Evolutionary conservation across 2,329 filamentous ascomycete species (phyloP), one percentile per base, ranked within the genome.

Genomic region (Cladophialophora chaetospira): DNA sequence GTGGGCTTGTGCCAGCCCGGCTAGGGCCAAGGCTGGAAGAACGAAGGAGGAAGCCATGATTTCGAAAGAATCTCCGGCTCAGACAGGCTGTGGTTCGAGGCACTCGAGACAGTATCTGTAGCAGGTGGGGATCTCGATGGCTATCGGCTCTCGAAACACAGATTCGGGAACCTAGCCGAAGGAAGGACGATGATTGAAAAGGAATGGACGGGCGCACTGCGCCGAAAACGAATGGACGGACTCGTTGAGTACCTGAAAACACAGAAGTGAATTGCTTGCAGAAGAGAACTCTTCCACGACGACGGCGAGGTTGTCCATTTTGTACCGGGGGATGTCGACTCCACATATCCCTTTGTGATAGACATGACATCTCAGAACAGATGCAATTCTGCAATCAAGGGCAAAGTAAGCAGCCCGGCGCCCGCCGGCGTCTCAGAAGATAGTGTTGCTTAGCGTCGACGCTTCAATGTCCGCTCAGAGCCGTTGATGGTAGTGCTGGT

Each of bases 1-100:
- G 51, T 75, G 73, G 25, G 70, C 73, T n/a, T 67, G 60, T 29
- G 66, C 66, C 23, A 60, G 29, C 21, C 42, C 50, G 31, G 21
- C 45, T 21, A 66, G 29, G 36, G 42, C 46, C 36, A 59, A 15
- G 13, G 49, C 49, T 19, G 49, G 8, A 26, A 58, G 55, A 26
- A 58, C 35, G 26, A 48, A 48, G 47, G 55, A 15, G 10, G 26
- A 43, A 33, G 43, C 49, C 55, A 58, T 58, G 40, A 28, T 17
- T 29, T 46, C 42, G 45, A 19, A 44, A 46, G 23, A 35, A 21
- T 11, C 10, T 28, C 44, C 10, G 47, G 15, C 17, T 51, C 29
- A 29, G 46, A 26, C 40, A 50, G 17, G 9, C 11, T 31, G 45
- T n/a, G n/a, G n/a, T 11, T 42, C 26, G 45, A 48, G 25, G 19